phyloP scores from a whole-genome alignment of 352 stramenopile genomes.

The Phytophthora pluvialis region DNA sequence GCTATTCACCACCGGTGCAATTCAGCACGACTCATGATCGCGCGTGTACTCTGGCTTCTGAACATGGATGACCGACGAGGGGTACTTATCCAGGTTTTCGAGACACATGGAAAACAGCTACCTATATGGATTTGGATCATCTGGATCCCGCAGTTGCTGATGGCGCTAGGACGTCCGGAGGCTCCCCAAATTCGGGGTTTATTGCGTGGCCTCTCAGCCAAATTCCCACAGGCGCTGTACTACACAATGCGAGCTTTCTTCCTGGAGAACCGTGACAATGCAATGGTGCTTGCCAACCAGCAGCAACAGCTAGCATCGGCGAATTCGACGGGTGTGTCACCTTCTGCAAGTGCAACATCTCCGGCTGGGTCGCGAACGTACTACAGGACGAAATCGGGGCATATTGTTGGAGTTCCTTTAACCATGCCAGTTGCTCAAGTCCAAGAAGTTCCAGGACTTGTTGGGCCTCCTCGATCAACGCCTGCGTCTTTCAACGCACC shows the following conservation, averaged over 20 bases:
- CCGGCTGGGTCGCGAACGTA: conserved; percentile 48
- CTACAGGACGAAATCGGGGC: conserved; percentile 82
- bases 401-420: conserved; percentile 77
- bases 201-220: conserved; percentile 82
- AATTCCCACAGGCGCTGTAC: conserved; percentile 98
- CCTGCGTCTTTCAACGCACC: conserved; percentile 76
- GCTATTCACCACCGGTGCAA: conserved; percentile 92
- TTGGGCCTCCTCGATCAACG: conserved; percentile 65
- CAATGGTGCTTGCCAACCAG: conserved; percentile 56
- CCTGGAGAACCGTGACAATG: conserved; percentile 95
- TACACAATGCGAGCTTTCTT: conserved; percentile 98
- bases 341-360: conserved; percentile 32
- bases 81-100: conserved; percentile 88
- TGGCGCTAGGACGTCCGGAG: conserved; percentile 93
- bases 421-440: conserved; percentile 63
- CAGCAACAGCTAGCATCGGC: conserved; percentile 31
- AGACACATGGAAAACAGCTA: conserved; percentile 93
- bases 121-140: conserved; percentile 99
- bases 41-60: conserved; percentile 91
- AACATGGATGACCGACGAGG: conserved; percentile 86
- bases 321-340: conserved; percentile 26
- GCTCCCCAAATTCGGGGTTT: conserved; percentile 87
- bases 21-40: conserved; percentile 89
- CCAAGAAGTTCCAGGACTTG: conserved; percentile 75
- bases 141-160: conserved; percentile 98